Conservation (phyloP, 179 eudicot species). For the Sideroxylon spinosum region DNA sequence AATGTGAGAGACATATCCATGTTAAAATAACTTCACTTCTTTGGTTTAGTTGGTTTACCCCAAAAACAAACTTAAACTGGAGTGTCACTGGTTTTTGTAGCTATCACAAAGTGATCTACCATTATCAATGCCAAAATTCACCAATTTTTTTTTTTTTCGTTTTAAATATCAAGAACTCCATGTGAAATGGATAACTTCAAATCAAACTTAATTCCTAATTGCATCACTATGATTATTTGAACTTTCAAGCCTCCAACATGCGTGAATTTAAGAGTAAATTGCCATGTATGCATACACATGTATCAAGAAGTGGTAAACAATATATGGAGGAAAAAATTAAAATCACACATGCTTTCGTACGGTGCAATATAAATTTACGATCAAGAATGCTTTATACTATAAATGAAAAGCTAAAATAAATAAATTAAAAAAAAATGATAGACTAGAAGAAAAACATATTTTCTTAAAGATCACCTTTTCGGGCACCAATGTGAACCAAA, state of each 20-base stretch:
- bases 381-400: not conserved
- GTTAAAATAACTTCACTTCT: not conserved
- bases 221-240: not conserved
- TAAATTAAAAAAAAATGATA: slow-evolving; percentile 8
- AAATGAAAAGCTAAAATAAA: not conserved
- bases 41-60: not conserved
- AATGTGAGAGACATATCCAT: not conserved
- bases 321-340: not conserved
- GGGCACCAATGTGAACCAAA: slow-evolving; percentile 68
- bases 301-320: not conserved
- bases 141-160: too few species aligned
- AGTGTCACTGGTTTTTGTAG: not conserved
- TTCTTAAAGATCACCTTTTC: slow-evolving; percentile 68
- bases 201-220: not conserved
- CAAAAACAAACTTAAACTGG: not conserved
- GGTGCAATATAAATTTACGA: not conserved
- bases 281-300: not conserved
- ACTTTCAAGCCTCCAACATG: not conserved
- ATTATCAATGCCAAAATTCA: not conserved
- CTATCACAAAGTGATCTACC: not conserved
- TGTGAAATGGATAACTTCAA: not conserved
- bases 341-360: not conserved
- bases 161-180: not conserved
- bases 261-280: not conserved
- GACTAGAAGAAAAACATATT: slow-evolving; percentile 32